Conservation (phyloP, 176 grass and related monocot species). For the sorghum (Sorghum bicolor) region DNA sequence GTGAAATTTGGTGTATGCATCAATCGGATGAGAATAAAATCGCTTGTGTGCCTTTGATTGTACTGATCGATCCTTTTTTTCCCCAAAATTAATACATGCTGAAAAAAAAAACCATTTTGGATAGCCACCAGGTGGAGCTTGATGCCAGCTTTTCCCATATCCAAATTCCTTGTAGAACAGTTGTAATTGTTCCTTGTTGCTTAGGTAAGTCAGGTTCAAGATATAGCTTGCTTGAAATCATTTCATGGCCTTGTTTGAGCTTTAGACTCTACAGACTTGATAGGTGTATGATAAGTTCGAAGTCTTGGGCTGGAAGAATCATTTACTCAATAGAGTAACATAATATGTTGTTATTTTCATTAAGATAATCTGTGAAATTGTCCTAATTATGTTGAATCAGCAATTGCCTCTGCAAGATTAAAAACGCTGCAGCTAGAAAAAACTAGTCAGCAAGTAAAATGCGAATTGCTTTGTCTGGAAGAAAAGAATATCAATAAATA, state of each 20-base stretch:
- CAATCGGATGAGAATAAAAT: neutral
- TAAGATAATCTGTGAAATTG: neutral
- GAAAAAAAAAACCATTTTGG: neutral
- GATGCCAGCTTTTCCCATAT: neutral
- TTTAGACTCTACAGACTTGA: neutral
- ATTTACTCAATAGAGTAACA: neutral
- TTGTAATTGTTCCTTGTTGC: neutral
- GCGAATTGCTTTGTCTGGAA: neutral
- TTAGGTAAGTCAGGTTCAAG: neutral
- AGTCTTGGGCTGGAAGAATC: neutral
- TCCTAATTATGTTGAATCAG: neutral
- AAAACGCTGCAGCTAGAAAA: neutral
- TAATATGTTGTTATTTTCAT: neutral
- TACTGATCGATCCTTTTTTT: neutral
- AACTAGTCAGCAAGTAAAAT: neutral
- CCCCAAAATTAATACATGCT: neutral
- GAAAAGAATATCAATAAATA: neutral
- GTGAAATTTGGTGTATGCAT: neutral
- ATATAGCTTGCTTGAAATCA: slow-evolving; percentile 5
- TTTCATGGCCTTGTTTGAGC: neutral
- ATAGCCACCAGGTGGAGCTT: neutral
- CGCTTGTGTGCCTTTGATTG: neutral
- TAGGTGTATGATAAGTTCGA: neutral
- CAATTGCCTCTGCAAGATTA: neutral
- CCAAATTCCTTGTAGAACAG: neutral